phyloP scores from a whole-genome alignment of 768 basidiomycete species.

The Naganishia randhawae region DNA sequence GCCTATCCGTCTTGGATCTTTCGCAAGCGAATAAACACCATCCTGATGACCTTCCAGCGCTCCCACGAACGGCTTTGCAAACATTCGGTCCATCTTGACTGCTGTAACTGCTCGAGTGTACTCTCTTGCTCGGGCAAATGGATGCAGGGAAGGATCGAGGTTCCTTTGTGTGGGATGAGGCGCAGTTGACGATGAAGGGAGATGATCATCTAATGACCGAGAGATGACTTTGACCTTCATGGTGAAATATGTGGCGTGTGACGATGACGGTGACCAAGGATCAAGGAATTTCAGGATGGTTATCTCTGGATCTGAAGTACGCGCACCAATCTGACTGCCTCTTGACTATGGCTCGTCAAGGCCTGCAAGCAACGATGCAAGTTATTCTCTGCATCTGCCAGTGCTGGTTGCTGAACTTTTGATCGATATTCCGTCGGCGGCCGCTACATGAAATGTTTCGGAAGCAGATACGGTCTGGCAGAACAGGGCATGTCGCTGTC shows the following conservation, averaged over 20 bases:
- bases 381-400: neutral
- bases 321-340: too few species aligned
- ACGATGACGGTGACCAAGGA: neutral
- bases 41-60: constrained; percentile 88
- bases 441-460: neutral
- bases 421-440: neutral
- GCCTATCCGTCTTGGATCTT: constrained; percentile 65
- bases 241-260: neutral
- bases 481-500: too few species aligned
- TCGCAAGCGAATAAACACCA: constrained; percentile 80
- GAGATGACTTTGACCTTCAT: constrained; percentile 50
- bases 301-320: too few species aligned
- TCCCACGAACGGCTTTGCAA: constrained; percentile 93
- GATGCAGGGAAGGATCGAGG: constrained; percentile 90
- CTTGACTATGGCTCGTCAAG: too few species aligned
- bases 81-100: constrained; percentile 93
- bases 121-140: constrained; percentile 87
- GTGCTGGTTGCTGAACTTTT: constrained; percentile 10
- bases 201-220: constrained; percentile 49
- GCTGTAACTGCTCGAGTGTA: constrained; percentile 90
- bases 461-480: too few species aligned
- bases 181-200: constrained; percentile 47
- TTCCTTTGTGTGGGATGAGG: constrained; percentile 74
- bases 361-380: too few species aligned
- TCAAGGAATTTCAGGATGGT: too few species aligned